These are phyloP conservation scores for Closterium sp. DNA, from an alignment of 139 green algal genomes.

Conservation along the genomic window DNA sequence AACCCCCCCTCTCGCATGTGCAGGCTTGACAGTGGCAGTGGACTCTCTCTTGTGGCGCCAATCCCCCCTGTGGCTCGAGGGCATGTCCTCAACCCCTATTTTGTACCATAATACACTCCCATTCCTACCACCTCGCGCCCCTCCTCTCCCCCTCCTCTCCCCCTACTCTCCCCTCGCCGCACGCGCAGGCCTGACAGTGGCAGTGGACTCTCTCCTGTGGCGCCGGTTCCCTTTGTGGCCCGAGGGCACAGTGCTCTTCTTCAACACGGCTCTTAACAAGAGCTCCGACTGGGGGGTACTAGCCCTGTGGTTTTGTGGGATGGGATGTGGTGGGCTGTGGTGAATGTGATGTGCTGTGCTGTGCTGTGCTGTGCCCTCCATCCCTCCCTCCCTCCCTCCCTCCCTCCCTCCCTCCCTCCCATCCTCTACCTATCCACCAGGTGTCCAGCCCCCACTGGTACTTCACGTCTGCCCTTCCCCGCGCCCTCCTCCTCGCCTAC, in stretches of 20 bases:
- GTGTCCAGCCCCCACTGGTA: constrained; percentile 73
- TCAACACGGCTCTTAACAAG: constrained; percentile 77
- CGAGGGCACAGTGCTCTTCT: constrained; percentile 78
- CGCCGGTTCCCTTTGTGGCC: constrained; percentile 69
- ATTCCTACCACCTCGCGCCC: too few species aligned
- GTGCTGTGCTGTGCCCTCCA: too few species aligned
- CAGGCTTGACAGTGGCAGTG: constrained; percentile 55
- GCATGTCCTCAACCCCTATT: too few species aligned
- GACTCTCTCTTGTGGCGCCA: constrained; percentile 75
- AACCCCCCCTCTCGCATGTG: too few species aligned
- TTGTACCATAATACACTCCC: too few species aligned
- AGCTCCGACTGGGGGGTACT: constrained; percentile 73
- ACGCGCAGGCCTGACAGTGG: constrained; percentile 45
- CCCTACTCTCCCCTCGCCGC: too few species aligned
- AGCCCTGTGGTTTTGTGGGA: too few species aligned
- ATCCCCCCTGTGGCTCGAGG: constrained; percentile 81
- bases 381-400: not conserved
- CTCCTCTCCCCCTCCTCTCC: too few species aligned
- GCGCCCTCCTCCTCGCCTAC: constrained; percentile 58
- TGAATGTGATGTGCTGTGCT: too few species aligned
- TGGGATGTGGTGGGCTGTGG: too few species aligned
- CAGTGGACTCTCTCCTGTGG: constrained; percentile 76
- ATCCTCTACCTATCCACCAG: not conserved
- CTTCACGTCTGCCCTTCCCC: constrained; percentile 72
- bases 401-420: not conserved